phyloP scores from a whole-genome alignment of 2,329 filamentous ascomycete genomes.

The Lachnellula willkommii region DNA sequence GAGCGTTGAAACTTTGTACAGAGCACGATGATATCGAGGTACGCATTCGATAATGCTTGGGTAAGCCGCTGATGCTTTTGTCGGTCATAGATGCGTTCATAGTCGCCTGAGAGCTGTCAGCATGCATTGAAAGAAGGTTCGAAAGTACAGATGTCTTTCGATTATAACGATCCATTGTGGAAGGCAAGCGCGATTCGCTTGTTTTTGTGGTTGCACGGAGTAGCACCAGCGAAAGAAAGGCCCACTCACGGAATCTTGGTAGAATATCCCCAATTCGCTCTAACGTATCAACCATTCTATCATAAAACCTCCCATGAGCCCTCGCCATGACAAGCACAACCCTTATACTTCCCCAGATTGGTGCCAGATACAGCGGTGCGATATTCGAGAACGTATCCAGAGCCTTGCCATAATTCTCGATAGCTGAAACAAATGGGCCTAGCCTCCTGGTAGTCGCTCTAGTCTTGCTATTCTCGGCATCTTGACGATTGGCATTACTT shows the following conservation, averaged over 20 bases:
- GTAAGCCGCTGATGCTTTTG: slow-evolving; percentile 12
- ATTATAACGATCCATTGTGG: too few relatives aligned
- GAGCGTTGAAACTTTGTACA: slow-evolving; percentile 11
- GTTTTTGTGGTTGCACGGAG: neutral
- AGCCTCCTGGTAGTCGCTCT: neutral
- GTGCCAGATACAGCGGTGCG: slow-evolving; percentile 7
- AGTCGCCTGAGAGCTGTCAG: slow-evolving; percentile 5
- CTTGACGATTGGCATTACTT: slow-evolving; percentile 1
- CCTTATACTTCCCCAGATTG: slow-evolving; percentile 14
- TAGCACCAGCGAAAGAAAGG: neutral
- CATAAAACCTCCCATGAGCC: slow-evolving; percentile 5
- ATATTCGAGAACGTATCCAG: slow-evolving; percentile 10
- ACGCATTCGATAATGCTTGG: slow-evolving; percentile 10
- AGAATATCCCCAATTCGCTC: slow-evolving; percentile 12
- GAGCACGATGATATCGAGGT: slow-evolving; percentile 17
- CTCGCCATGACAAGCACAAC: slow-evolving; percentile 11
- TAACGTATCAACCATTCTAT: slow-evolving; percentile 7
- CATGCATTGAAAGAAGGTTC: neutral
- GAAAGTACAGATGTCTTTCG: too few relatives aligned
- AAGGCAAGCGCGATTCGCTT: too few relatives aligned
- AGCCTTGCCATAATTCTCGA: slow-evolving; percentile 13
- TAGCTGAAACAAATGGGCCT: slow-evolving; percentile 4
- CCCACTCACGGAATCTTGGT: slow-evolving; percentile 9
- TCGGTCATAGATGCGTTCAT: slow-evolving; percentile 11
- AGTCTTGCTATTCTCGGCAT: neutral